phyloP scores from a whole-genome alignment of 2,329 filamentous ascomycete species.

The Grosmannia serpens region DNA sequence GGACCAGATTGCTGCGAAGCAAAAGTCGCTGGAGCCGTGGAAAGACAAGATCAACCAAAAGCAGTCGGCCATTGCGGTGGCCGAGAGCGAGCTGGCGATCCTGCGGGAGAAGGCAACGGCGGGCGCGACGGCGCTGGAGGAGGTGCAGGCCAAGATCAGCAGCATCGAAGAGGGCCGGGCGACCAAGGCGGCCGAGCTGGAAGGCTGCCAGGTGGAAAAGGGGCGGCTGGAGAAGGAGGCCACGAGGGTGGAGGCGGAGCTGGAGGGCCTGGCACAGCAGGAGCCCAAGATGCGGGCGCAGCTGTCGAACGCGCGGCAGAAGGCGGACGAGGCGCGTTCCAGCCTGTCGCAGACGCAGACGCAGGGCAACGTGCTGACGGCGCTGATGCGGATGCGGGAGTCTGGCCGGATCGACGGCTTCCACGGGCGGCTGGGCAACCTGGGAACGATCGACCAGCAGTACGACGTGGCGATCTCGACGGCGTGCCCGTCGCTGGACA shows the following conservation, averaged over 20 bases:
- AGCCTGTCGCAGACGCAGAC: conserved; percentile 85
- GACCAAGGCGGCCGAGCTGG: conserved; percentile 62
- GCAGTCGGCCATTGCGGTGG: conserved; percentile 84
- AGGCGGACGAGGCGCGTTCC: conserved; percentile 88
- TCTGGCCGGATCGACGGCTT: conserved; percentile 96
- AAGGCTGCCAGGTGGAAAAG: conserved; percentile 64
- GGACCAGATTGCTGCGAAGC: conserved; percentile 81
- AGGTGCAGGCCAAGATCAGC: conserved; percentile 68
- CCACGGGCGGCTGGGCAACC: conserved; percentile 85
- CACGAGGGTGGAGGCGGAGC: conserved; percentile 57
- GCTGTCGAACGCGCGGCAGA: conserved; percentile 82
- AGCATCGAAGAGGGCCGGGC: conserved; percentile 60
- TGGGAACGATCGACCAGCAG: conserved; percentile 84
- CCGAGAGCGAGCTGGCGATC: conserved; percentile 88
- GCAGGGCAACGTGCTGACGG: conserved; percentile 82
- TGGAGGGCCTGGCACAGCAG: conserved; percentile 59
- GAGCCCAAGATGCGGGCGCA: conserved; percentile 76
- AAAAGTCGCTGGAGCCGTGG: conserved; percentile 93
- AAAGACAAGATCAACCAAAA: conserved; percentile 95
- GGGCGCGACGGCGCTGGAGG: conserved; percentile 71
- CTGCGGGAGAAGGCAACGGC: conserved; percentile 81
- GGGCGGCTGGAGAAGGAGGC: conserved; percentile 63
- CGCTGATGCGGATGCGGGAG: conserved; percentile 87
- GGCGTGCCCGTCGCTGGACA: conserved; percentile 81
- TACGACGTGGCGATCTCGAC: conserved; percentile 99